phyloP scores from a whole-genome alignment of 345 rosid genomes.

The Salix arbutifolia region DNA sequence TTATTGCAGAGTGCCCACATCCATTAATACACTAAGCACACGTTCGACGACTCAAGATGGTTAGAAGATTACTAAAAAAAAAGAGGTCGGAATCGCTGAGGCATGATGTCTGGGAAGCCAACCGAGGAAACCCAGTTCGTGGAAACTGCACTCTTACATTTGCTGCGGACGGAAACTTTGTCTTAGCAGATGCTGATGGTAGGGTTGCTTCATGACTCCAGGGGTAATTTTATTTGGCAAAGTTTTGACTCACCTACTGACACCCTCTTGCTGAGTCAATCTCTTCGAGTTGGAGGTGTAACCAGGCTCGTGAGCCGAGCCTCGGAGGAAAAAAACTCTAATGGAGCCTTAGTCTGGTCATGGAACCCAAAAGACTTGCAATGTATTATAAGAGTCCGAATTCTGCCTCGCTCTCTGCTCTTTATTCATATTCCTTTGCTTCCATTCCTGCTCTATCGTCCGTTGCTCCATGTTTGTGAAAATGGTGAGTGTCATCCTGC shows the following conservation, averaged over 20 bases:
- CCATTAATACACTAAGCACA: too few species aligned
- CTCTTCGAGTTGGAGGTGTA: not conserved
- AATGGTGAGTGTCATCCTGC: too few species aligned
- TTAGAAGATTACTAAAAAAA: too few species aligned
- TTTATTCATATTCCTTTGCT: too few species aligned
- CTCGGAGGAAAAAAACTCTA: not conserved
- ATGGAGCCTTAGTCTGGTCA: not conserved
- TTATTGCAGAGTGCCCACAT: too few species aligned
- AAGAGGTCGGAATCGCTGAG: too few species aligned
- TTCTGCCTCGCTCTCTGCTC: too few species aligned
- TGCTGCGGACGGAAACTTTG: not conserved
- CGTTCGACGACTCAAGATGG: too few species aligned
- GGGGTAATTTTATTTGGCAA: not conserved
- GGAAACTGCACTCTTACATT: not conserved
- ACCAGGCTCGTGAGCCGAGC: not conserved
- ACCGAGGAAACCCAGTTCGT: not conserved
- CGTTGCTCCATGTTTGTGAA: too few species aligned
- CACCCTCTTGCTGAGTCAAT: not conserved
- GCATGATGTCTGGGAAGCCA: not conserved
- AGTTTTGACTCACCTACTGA: slow-evolving; percentile 1
- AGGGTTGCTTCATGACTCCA: not conserved
- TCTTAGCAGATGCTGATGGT: slow-evolving; percentile 3
- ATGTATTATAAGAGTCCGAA: not conserved
- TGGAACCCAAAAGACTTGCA: not conserved
- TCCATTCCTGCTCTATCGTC: too few species aligned